These are phyloP conservation scores for Pterocarpus macrocarpus DNA, from an alignment of 306 rosid genomes.

Conservation along the genomic window DNA sequence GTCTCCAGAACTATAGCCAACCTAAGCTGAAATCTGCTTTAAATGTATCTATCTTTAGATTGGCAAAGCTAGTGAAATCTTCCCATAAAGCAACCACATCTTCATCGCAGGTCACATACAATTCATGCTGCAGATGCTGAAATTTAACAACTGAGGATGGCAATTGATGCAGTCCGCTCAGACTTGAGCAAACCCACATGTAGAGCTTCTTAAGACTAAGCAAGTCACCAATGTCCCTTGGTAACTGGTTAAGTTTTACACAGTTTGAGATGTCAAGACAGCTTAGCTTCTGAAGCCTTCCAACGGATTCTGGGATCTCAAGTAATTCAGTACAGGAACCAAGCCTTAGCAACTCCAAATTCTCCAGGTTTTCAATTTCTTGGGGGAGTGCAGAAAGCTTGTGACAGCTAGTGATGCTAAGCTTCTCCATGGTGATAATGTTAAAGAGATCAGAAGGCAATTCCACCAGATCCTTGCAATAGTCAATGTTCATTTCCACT, in stretches of 20 bases:
- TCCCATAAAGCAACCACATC: conserved; percentile 51
- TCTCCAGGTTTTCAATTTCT: conserved; percentile 45
- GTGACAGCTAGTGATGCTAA: conserved; percentile 55
- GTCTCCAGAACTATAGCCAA: conserved; percentile 27
- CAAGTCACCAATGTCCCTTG: conserved; percentile 48
- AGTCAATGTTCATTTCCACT: conserved; percentile 52
- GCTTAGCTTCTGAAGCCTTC: conserved; percentile 27
- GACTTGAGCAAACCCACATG: conserved; percentile 42
- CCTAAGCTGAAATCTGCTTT: conserved; percentile 39
- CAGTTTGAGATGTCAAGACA: conserved; percentile 50
- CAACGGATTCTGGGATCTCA: conserved; percentile 49
- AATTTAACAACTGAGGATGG: conserved; percentile 27
- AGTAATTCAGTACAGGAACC: conserved; percentile 46
- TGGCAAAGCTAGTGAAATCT: conserved; percentile 2
- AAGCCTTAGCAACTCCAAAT: conserved; percentile 50
- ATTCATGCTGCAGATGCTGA: neutral
- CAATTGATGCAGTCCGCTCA: conserved; percentile 22
- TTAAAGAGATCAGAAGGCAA: conserved; percentile 48
- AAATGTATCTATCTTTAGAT: conserved; percentile 26
- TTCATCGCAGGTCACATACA: conserved; percentile 49
- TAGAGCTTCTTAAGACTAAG: conserved; percentile 35
- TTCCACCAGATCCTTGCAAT: conserved; percentile 50
- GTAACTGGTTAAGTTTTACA: conserved; percentile 40
- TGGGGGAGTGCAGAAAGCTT: conserved; percentile 44
- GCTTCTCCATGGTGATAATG: conserved; percentile 39